Percentiles rank a stretch among this genome's conserved stretches.
Evolutionary conservation across 345 rosid species (phyloP).

Genomic region (Raphanus raphanistrum): DNA sequence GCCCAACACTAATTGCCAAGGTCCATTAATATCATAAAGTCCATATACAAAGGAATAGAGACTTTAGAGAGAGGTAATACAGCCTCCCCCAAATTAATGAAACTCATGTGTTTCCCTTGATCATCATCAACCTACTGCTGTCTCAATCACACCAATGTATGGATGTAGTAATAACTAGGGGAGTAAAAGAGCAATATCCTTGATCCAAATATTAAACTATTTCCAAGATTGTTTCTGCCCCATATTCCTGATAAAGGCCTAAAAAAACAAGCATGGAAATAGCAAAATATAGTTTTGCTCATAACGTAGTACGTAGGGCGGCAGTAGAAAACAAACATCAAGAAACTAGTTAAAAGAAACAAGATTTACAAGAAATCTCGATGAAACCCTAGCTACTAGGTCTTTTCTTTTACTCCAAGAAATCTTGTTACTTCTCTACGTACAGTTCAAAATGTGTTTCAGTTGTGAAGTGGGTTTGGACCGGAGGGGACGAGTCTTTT

Average conservation of each 20-base stretch:
- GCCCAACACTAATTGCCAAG: not conserved
- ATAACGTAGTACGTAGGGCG: constrained; percentile 8
- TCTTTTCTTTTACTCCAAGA: constrained; percentile 8
- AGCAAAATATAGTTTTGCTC: not conserved
- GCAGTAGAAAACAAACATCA: constrained; percentile 14
- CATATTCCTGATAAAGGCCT: not conserved
- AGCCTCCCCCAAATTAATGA: constrained; percentile 32
- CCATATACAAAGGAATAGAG: constrained; percentile 8
- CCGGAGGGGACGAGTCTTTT: constrained; percentile 93
- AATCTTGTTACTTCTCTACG: not conserved
- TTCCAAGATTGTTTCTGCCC: constrained; percentile 31
- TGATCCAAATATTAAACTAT: constrained; percentile 14
- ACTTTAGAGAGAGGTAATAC: not conserved
- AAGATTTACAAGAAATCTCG: constrained; percentile 18
- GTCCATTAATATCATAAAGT: not conserved
- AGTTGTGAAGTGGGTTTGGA: constrained; percentile 91
- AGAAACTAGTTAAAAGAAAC: constrained; percentile 5
- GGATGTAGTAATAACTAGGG: not conserved
- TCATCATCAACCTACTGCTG: constrained; percentile 10
- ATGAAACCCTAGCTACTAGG: not conserved
- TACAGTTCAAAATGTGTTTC: not conserved
- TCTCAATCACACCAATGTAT: constrained; percentile 16
- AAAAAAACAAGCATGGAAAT: constrained; percentile 40
- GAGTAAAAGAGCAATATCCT: not conserved
- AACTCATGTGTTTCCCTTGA: constrained; percentile 39